Base-by-base conservation (phyloP, 495 filamentous ascomycete species). In the Ramalina peruviana region DNA sequence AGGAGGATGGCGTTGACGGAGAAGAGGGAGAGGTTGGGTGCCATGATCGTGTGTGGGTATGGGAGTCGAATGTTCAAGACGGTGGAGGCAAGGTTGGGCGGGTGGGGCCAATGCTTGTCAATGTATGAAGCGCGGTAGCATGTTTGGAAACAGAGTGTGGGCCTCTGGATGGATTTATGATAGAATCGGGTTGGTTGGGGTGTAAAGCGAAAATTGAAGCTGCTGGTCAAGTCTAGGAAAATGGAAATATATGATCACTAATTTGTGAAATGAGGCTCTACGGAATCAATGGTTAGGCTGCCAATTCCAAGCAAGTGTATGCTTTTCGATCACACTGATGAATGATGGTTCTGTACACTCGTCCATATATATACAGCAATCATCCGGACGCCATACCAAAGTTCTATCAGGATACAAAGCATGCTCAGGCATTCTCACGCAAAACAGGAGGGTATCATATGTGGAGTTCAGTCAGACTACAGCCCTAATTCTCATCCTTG, bases 1-100 rank as follows among this genome's bases (percentile, higher is more conserved):
- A 94, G 79, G 65, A 96, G 77, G 69, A 97, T 82, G 57, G 89
- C 89, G 64, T 89, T 89, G 59, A 96, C 81, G 51, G 86, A 85
- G 72, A 92, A 90, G 53, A 97, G 79, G 51, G 88, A 87, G 65
- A 97, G 80, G 54, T 72, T 74, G 23, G 74, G 67, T 9, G 72
- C 59, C 72, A 78, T 78, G 45, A 6, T 57, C 25, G 44, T 30
- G 43, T 15, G 19, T 40, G 19, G 49, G 25, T 53, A 33, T 17
- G 19, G 15, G 37, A n/a, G 39, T 33, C 37, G 30, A 33, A 33
- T 33, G 30, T 42, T 19, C 20, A 16, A 43, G 20, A 38, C 30
- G 17, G 3, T 30, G 46, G 46, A 33, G 0, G 5, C 9, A 3
- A 7, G 3, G 6, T 12, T 33, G 1, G 27, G 11, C 27, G 27